These are phyloP conservation scores for Petunia hybrid DNA, from an alignment of 305 asterid genomes.

Conservation along the genomic window DNA sequence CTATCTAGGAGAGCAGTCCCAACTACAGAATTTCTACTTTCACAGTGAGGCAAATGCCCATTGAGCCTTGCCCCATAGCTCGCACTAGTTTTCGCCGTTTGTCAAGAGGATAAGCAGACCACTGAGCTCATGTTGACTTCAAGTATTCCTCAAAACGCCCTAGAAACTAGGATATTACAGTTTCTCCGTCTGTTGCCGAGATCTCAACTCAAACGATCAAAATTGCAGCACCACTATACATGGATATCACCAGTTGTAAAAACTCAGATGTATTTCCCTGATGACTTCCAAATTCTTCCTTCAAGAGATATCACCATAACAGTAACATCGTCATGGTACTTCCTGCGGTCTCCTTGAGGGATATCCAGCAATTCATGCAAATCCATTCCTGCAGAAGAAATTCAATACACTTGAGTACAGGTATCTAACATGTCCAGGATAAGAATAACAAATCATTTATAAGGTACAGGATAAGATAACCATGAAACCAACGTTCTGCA, in stretches of 20 bases:
- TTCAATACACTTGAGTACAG: slow-evolving; percentile 31
- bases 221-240: slow-evolving; percentile 30
- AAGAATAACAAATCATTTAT: background rate
- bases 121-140: slow-evolving; percentile 10
- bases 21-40: slow-evolving; percentile 78
- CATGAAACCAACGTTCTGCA: background rate
- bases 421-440: background rate
- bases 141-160: slow-evolving; percentile 20
- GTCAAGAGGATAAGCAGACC: slow-evolving; percentile 28
- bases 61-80: slow-evolving; percentile 43
- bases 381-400: slow-evolving; percentile 77
- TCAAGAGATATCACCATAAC: slow-evolving; percentile 98
- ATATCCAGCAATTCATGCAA: slow-evolving; percentile 95
- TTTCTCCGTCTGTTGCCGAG: slow-evolving; percentile 18
- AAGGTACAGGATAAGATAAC: background rate
- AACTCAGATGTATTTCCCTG: slow-evolving; percentile 85
- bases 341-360: slow-evolving; percentile 96
- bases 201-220: slow-evolving; percentile 32
- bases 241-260: slow-evolving; percentile 7
- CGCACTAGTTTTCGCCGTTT: slow-evolving; percentile 39
- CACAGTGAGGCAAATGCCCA: slow-evolving; percentile 44
- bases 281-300: slow-evolving; percentile 97
- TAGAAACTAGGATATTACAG: slow-evolving; percentile 18
- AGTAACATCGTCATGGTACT: slow-evolving; percentile 96
- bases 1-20: slow-evolving; percentile 62